Evolutionary conservation across 352 stramenopile species (phyloP).

Genomic region (Hyaloperonospora brassicae): DNA sequence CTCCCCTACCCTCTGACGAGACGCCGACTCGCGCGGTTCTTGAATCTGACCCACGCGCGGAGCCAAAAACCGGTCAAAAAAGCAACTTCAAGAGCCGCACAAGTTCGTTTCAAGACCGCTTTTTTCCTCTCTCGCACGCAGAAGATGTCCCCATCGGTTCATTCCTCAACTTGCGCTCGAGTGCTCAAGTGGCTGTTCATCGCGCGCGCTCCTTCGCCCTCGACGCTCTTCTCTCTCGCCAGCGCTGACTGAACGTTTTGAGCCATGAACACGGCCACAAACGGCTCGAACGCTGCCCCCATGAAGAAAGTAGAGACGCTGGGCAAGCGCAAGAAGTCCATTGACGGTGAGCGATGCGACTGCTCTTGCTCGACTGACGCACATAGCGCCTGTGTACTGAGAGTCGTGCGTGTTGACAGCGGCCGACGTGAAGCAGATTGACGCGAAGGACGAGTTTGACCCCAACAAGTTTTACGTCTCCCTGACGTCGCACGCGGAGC

Average conservation of each 20-base stretch:
- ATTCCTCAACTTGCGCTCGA: conserved; percentile 36
- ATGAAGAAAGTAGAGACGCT: conserved; percentile 82
- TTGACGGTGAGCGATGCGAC: conserved; percentile 46
- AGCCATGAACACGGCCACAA: conserved; percentile 14
- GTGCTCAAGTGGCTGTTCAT: conserved; percentile 23
- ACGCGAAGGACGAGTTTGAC: conserved; percentile 81
- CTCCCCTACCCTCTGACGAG: too few relatives aligned
- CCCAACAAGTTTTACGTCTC: conserved; percentile 84
- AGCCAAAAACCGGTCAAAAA: too few relatives aligned
- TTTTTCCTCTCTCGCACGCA: conserved; percentile 4
- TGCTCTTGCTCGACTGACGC: neutral
- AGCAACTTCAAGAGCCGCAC: conserved; percentile 2
- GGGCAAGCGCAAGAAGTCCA: conserved; percentile 85
- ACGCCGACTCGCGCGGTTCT: too few relatives aligned
- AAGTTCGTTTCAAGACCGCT: conserved; percentile 1
- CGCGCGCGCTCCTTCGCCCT: neutral
- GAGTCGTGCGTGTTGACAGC: conserved; percentile 23
- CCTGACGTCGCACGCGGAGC: conserved; percentile 78
- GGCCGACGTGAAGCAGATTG: conserved; percentile 74
- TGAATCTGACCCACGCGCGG: too few relatives aligned
- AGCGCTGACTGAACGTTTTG: too few relatives aligned
- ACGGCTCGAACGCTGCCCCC: conserved; percentile 17
- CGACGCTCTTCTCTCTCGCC: neutral
- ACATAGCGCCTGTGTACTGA: conserved; percentile 9
- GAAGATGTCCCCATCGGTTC: conserved; percentile 2